These are phyloP conservation scores for Hypoxylon rubiginosum DNA, from an alignment of 2,329 filamentous ascomycete genomes.

Conservation along the genomic window DNA sequence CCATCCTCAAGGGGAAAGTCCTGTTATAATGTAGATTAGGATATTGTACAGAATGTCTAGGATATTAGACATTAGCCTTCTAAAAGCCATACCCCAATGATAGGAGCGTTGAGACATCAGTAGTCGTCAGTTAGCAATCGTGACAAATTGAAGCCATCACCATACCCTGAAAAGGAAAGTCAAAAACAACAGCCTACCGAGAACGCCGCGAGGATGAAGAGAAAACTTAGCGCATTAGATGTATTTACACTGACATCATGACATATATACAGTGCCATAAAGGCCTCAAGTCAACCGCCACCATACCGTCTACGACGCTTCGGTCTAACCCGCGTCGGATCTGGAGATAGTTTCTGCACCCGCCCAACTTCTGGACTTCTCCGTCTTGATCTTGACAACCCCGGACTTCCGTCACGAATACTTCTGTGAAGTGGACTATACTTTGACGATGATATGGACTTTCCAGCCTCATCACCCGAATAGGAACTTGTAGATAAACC, in stretches of 20 bases:
- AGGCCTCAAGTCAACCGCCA: slow-evolving; percentile 53
- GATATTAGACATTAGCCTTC: background rate
- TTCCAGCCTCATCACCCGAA: slow-evolving; percentile 37
- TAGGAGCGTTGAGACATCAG: background rate
- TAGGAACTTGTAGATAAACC: slow-evolving; percentile 54
- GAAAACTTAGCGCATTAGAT: slow-evolving; percentile 34
- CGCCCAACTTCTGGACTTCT: slow-evolving; percentile 63
- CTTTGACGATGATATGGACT: slow-evolving; percentile 46
- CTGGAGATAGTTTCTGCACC: slow-evolving; percentile 62
- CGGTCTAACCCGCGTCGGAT: slow-evolving; percentile 57
- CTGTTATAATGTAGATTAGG: background rate
- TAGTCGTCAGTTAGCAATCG: slow-evolving; percentile 25
- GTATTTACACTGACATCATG: slow-evolving; percentile 49
- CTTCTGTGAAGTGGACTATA: slow-evolving; percentile 43
- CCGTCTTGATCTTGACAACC: slow-evolving; percentile 54
- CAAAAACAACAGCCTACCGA: slow-evolving; percentile 22
- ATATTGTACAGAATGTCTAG: background rate
- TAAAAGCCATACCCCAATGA: background rate
- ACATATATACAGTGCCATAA: slow-evolving; percentile 53
- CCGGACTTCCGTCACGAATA: slow-evolving; percentile 53
- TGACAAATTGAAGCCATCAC: slow-evolving; percentile 27
- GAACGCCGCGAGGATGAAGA: slow-evolving; percentile 8
- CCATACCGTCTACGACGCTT: slow-evolving; percentile 56
- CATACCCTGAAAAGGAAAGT: slow-evolving; percentile 27
- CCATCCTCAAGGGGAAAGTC: background rate